These are phyloP conservation scores for Mimosa bimucronata DNA, from an alignment of 306 rosid species.

Conservation along the genomic window DNA sequence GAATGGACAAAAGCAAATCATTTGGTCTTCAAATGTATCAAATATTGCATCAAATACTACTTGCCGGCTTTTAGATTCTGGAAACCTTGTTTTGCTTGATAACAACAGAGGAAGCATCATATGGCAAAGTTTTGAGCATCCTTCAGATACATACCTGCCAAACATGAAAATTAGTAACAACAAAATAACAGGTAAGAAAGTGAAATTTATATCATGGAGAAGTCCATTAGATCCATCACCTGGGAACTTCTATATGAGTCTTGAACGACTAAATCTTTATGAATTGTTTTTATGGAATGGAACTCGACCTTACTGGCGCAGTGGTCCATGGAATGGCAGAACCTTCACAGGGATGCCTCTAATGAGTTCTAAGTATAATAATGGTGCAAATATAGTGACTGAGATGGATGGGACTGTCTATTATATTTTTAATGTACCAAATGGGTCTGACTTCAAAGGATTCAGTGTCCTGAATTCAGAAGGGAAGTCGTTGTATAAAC, in stretches of 20 bases:
- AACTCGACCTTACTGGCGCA: background rate
- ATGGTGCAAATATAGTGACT: constrained; percentile 7
- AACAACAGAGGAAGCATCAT: background rate
- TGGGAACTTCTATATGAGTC: background rate
- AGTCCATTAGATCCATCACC: constrained; percentile 7
- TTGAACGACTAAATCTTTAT: constrained; percentile 10
- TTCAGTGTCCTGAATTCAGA: background rate
- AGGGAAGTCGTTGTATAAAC: background rate
- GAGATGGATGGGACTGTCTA: background rate
- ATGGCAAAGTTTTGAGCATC: constrained; percentile 23
- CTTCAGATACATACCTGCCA: background rate
- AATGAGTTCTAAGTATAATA: constrained; percentile 5
- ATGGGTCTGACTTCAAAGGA: too few species aligned
- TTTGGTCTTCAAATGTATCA: constrained; percentile 16
- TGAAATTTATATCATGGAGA: background rate
- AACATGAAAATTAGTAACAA: background rate
- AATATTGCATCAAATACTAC: background rate
- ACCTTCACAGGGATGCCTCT: constrained; percentile 2
- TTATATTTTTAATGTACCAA: background rate
- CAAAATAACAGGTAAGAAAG: background rate
- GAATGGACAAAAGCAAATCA: background rate
- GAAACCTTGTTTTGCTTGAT: constrained; percentile 15
- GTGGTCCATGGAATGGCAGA: background rate
- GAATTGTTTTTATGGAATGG: constrained; percentile 34
- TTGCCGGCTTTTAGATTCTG: constrained; percentile 36